These are phyloP conservation scores for Aspergillus avenaceus DNA, from an alignment of 495 filamentous ascomycete species.

Conservation along the genomic window DNA sequence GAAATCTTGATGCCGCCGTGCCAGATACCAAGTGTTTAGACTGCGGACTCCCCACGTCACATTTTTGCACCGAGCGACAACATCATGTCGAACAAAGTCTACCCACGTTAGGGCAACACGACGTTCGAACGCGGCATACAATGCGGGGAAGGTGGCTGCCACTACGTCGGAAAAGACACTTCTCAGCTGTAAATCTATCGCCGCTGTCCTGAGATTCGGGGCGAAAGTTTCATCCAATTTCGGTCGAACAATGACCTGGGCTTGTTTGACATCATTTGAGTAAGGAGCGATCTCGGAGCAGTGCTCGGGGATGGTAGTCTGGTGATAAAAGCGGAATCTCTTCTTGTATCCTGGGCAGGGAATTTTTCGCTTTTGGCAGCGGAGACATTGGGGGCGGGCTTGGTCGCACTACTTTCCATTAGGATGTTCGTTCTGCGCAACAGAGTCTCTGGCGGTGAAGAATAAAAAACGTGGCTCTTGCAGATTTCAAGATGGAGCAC, in stretches of 20 bases:
- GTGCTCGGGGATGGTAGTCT: background rate
- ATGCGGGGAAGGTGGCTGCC: conserved; percentile 11
- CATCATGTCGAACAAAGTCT: conserved; percentile 14
- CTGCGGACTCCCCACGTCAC: conserved; percentile 14
- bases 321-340: conserved; percentile 18
- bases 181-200: conserved; percentile 14
- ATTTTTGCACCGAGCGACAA: background rate
- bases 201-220: conserved; percentile 12
- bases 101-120: conserved; percentile 20
- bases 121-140: conserved; percentile 10
- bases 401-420: conserved; percentile 26
- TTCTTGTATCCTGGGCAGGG: conserved; percentile 30
- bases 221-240: conserved; percentile 16
- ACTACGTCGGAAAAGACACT: conserved; percentile 22
- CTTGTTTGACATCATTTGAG: background rate
- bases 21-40: conserved; percentile 17
- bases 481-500: background rate
- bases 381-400: conserved; percentile 22
- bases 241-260: background rate
- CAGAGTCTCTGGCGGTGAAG: background rate
- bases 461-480: background rate
- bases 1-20: conserved; percentile 12
- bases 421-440: background rate
- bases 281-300: background rate
- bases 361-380: conserved; percentile 22